Base-by-base conservation (phyloP, 345 rosid genomes). In the Eutrema yunnanense region DNA sequence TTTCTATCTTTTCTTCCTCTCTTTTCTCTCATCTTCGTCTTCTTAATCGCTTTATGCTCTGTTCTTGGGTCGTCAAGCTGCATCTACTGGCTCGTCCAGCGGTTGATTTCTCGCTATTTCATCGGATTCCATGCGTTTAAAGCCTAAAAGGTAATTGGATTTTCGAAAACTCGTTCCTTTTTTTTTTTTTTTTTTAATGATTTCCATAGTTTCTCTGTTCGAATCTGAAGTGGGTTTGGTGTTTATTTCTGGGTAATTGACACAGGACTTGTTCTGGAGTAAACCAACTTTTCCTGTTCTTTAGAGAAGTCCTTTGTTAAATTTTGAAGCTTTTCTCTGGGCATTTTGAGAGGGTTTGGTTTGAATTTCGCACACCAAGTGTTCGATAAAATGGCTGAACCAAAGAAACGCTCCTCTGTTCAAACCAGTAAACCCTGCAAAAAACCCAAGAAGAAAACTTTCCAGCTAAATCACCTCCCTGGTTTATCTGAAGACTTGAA, bases 181-280 rank as follows among this genome's bases (percentile, higher is more conserved):
- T 51, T 41, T 2, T 26, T 51, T 41, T 2, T 26, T 7, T 2
- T 48, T 44, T 8, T 8, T 8, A 1, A 6, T 2, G 14, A 6
- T 32, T 19, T n/a, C 19, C 7, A 3, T 8, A 47, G 54, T 63
- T 51, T 29, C 29, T 69, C 66, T 27, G 36, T 46, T 37, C 54
- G 62, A 68, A 57, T 75, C 79, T 86, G 59, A 81, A 44, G 41
- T 76, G 56, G 62, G 71, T 27, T 22, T 71, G 9, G 26, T 67
- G n/a, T 72, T 19, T 57, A 4, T 67, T 14, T 40, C 19, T 70
- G 9, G 55, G n/a, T 27, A 13, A 55, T 65, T 61, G 81, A 55
- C 56, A 36, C 96, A 94, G 96, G 96, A 84, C 79, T 78, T 88
- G 86, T 80, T 83, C 90, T 86, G 89, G 89, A 43, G 79, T 84